phyloP scores from a whole-genome alignment of 352 stramenopile species.

The Pythium periplocum region DNA sequence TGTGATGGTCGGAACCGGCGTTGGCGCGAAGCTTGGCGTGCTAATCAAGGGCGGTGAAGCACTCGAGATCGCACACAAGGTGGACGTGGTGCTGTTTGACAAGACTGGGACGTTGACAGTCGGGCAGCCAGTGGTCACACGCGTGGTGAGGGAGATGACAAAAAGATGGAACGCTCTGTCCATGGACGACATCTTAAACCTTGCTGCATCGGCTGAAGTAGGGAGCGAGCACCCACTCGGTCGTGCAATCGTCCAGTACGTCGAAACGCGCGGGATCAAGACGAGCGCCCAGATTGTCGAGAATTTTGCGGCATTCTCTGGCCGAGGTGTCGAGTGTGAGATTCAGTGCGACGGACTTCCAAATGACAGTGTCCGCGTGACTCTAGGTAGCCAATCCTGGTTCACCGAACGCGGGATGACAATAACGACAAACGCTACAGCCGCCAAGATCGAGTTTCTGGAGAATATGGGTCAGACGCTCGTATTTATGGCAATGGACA shows the following conservation, averaged over 20 bases:
- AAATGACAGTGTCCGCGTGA: slow-evolving; percentile 2
- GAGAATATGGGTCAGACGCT: not conserved
- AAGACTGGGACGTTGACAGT: slow-evolving; percentile 92
- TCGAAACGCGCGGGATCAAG: slow-evolving; percentile 5
- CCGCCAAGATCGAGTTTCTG: not conserved
- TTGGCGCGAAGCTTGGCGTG: slow-evolving; percentile 85
- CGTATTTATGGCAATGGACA: slow-evolving; percentile 56
- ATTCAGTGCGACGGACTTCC: slow-evolving; percentile 5
- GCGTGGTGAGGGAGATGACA: slow-evolving; percentile 11
- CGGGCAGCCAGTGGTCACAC: slow-evolving; percentile 43
- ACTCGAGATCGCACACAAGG: slow-evolving; percentile 52
- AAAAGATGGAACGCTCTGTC: no score
- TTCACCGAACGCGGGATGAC: not conserved
- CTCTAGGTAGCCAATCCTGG: not conserved
- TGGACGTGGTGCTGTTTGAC: slow-evolving; percentile 89
- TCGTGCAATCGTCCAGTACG: slow-evolving; percentile 44
- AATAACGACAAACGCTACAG: no score
- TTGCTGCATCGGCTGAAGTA: slow-evolving; percentile 49
- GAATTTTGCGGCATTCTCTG: slow-evolving; percentile 42
- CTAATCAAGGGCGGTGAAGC: slow-evolving; percentile 85
- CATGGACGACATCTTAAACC: no score
- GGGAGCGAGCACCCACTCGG: slow-evolving; percentile 79
- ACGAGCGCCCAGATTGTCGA: slow-evolving; percentile 6
- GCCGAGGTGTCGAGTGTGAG: slow-evolving; percentile 31
- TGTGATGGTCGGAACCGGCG: slow-evolving; percentile 78